Evolutionary conservation across 108 stramenopile genomes (phyloP).

Genomic region (Fragilariopsis cylindrus): DNA sequence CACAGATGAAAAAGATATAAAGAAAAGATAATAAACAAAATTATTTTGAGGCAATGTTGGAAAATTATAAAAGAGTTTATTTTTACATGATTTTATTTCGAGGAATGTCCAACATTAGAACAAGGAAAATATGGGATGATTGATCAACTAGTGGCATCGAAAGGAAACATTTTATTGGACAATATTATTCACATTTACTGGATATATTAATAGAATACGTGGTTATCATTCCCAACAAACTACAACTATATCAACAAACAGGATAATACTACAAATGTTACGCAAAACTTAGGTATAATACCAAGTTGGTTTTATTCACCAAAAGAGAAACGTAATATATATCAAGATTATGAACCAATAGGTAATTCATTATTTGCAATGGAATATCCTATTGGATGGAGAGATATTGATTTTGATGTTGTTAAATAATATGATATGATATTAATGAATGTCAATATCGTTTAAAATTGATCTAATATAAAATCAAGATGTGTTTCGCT

Average conservation of each 20-base stretch:
- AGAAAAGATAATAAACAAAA: too few relatives aligned
- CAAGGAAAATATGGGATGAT: conserved; percentile 70
- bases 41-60: conserved; percentile 33
- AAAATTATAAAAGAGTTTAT: conserved; percentile 46
- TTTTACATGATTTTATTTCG: conserved; percentile 47
- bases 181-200: conserved; percentile 76
- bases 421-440: too few relatives aligned
- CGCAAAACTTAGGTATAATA: not conserved
- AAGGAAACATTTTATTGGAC: conserved; percentile 60
- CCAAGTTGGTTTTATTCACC: conserved; percentile 11
- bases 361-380: not conserved
- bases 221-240: conserved; percentile 41
- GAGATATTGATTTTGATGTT: not conserved
- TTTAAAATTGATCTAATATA: too few relatives aligned
- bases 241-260: not conserved
- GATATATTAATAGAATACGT: conserved; percentile 71
- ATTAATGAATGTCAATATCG: too few relatives aligned
- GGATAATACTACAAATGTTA: too few relatives aligned
- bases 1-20: conserved; percentile 59
- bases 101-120: conserved; percentile 10
- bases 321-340: not conserved
- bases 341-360: not conserved
- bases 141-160: conserved; percentile 74
- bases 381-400: conserved; percentile 3
- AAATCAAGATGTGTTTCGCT: too few relatives aligned